Conservation (phyloP, 306 rosid genomes). For the Mimosa pudica region DNA sequence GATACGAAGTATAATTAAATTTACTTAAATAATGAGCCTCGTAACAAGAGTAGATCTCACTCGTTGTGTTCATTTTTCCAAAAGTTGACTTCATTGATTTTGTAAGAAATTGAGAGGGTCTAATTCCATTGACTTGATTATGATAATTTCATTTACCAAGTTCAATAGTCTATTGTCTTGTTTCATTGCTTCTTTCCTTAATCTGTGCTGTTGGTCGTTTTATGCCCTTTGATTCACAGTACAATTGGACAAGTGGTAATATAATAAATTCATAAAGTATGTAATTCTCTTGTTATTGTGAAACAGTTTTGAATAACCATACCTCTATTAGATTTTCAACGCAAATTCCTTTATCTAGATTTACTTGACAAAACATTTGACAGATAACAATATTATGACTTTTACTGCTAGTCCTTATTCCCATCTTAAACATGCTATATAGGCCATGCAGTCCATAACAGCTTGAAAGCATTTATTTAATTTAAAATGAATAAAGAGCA, state of each 20-base stretch:
- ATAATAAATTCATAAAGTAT: background rate
- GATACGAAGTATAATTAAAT: background rate
- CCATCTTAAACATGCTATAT: background rate
- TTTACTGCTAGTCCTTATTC: background rate
- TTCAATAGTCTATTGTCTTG: background rate
- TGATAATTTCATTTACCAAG: background rate
- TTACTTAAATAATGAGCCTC: background rate
- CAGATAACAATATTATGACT: background rate
- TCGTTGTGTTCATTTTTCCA: background rate
- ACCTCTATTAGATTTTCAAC: background rate
- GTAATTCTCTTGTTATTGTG: background rate
- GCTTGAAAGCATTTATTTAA: conserved; percentile 40
- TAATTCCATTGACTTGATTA: background rate
- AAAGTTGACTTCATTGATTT: background rate
- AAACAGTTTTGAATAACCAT: background rate
- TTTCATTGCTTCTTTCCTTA: background rate
- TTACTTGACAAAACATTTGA: background rate
- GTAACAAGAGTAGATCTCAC: background rate
- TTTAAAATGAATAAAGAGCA: conserved; percentile 44
- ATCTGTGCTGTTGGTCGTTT: background rate
- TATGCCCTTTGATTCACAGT: background rate
- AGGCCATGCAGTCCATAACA: background rate
- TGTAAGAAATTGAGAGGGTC: background rate
- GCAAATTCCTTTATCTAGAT: background rate
- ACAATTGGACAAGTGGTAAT: background rate